A percentile compares a stretch with the other conserved stretches of the same genome.
Conservation (phyloP, 306 rosid genomes). For the Rosa rugosa region DNA sequence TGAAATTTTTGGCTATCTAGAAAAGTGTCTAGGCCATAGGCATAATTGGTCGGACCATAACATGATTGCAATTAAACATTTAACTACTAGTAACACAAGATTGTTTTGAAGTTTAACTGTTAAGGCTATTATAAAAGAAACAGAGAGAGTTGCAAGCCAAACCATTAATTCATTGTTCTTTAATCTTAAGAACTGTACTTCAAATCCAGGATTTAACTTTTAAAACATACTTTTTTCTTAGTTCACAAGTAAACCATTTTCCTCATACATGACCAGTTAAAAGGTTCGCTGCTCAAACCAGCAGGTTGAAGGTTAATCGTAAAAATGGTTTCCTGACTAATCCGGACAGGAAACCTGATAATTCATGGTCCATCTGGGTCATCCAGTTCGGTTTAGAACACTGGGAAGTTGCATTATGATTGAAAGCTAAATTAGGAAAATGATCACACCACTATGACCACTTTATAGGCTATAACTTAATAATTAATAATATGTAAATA, state of each 20-base stretch:
- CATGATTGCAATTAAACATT: not conserved
- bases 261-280: not conserved
- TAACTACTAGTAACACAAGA: not conserved
- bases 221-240: not conserved
- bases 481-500: slow-evolving; percentile 4
- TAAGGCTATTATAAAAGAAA: not conserved
- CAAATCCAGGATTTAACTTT: not conserved
- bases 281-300: not conserved
- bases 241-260: not conserved
- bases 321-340: not conserved
- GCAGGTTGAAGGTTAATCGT: not conserved
- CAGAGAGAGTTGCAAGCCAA: not conserved
- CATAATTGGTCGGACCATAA: not conserved
- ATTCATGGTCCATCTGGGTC: not conserved
- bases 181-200: not conserved
- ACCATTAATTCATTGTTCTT: not conserved
- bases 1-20: not conserved
- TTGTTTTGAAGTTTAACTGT: not conserved
- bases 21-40: not conserved
- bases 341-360: not conserved
- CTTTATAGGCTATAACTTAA: slow-evolving; percentile 16
- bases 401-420: not conserved
- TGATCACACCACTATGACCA: not conserved
- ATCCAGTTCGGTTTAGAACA: not conserved
- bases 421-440: not conserved